Conservation (phyloP, 768 basidiomycete genomes). For the Suillus subalutaceus region DNA sequence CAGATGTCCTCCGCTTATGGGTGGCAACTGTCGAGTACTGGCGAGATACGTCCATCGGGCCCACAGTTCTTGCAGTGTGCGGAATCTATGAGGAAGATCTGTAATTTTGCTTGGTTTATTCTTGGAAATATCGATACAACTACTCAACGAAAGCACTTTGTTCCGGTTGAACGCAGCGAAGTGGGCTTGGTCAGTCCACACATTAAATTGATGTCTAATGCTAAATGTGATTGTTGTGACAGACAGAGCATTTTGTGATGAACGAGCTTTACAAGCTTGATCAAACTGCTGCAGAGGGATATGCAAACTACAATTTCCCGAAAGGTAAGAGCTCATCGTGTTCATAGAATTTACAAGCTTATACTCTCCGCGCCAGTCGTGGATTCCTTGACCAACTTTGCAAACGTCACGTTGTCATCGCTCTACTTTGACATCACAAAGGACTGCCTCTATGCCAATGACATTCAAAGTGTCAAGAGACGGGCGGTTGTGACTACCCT, state of each 20-base stretch:
- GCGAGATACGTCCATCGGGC: conserved; percentile 85
- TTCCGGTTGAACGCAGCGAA: conserved; percentile 36
- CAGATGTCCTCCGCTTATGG: conserved; percentile 90
- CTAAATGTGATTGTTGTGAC: neutral
- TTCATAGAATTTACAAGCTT: conserved; percentile 4
- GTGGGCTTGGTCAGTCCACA: conserved; percentile 63
- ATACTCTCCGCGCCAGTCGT: conserved; percentile 52
- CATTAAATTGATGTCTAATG: neutral
- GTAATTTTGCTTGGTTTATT: conserved; percentile 86
- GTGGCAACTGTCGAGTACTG: conserved; percentile 89
- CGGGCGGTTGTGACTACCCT: conserved; percentile 71
- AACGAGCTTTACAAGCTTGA: conserved; percentile 81
- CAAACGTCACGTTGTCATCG: conserved; percentile 83
- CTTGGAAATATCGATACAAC: conserved; percentile 69
- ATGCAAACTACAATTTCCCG: conserved; percentile 77
- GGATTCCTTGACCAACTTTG: conserved; percentile 72
- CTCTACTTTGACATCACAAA: conserved; percentile 93
- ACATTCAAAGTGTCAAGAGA: conserved; percentile 51
- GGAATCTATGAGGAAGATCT: conserved; percentile 79
- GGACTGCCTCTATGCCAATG: conserved; percentile 83
- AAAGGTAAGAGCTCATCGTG: conserved; percentile 53
- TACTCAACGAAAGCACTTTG: conserved; percentile 10
- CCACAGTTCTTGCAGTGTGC: conserved; percentile 73
- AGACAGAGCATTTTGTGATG: conserved; percentile 89
- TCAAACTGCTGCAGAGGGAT: conserved; percentile 64